phyloP scores from a whole-genome alignment of 441 rosid species.

The Gossypium armourianum region DNA sequence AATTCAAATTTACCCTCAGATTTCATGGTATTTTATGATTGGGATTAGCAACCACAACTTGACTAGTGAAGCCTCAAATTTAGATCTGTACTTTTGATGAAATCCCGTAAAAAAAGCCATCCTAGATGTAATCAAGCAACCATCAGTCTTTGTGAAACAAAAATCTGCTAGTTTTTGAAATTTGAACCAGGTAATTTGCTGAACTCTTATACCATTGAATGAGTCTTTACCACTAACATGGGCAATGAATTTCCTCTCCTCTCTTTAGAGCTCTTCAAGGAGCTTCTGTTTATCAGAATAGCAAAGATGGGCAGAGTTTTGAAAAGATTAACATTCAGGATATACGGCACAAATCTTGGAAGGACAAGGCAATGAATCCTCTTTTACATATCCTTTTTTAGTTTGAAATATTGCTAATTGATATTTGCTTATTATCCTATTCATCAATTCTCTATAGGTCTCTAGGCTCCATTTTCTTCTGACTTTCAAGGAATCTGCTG shows the following conservation, averaged over 20 bases:
- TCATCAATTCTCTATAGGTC: conserved; percentile 34
- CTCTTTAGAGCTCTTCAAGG: conserved; percentile 48
- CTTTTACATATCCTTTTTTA: conserved; percentile 5
- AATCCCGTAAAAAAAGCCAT: background rate
- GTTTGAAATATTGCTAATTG: conserved; percentile 10
- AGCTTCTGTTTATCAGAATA: conserved; percentile 28
- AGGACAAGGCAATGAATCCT: conserved; percentile 53
- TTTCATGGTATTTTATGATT: background rate
- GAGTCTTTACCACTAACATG: background rate
- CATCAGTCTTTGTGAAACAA: background rate
- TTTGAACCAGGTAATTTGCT: background rate
- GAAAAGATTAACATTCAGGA: conserved; percentile 44
- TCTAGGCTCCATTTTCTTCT: conserved; percentile 62
- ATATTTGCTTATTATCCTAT: conserved; percentile 13
- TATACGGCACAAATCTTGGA: conserved; percentile 32
- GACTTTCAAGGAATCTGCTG: conserved; percentile 89
- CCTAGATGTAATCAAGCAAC: background rate
- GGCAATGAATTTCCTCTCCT: background rate
- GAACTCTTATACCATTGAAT: background rate
- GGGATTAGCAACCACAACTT: background rate
- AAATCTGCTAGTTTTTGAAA: conserved; percentile 6
- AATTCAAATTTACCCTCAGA: background rate
- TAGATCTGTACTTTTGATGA: conserved; percentile 7
- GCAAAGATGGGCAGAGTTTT: conserved; percentile 58
- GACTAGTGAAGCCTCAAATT: conserved; percentile 8